Conservation (phyloP, 2,329 filamentous ascomycete species). For the Pestalotiopsis sp. region DNA sequence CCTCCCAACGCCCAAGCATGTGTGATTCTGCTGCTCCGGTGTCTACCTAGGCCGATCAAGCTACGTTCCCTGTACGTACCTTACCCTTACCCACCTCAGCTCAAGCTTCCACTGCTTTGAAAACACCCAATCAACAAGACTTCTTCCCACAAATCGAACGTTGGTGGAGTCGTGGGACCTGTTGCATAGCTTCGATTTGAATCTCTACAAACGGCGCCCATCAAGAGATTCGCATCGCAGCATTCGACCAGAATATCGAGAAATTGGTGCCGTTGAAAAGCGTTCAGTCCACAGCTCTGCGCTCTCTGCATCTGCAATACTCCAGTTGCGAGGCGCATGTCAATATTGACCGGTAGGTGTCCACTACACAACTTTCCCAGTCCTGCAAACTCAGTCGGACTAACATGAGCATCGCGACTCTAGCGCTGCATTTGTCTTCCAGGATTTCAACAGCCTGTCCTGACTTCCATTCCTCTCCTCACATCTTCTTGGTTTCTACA, state of each 20-base stretch:
- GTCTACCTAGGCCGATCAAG: not conserved
- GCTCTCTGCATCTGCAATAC: not conserved
- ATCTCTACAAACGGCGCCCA: not conserved
- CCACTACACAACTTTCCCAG: not conserved
- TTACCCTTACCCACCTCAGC: not conserved
- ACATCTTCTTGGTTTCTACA: not conserved
- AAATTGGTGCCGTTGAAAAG: not conserved
- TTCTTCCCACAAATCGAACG: not conserved
- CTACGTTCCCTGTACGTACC: not conserved
- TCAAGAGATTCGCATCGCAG: not conserved
- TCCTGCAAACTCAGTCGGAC: not conserved
- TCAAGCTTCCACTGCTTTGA: not conserved
- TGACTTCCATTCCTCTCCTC: not conserved
- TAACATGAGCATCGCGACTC: not conserved
- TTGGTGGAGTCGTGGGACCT: not conserved
- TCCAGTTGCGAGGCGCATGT: not conserved
- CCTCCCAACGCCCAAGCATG: not conserved
- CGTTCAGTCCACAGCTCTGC: not conserved
- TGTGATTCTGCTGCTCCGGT: not conserved
- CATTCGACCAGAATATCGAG: not conserved
- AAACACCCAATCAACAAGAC: not conserved
- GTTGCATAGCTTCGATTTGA: not conserved
- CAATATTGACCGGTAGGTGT: not conserved
- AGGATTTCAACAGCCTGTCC: not conserved
- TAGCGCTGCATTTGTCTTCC: not conserved